Evolutionary conservation across 257 asterid genomes (phyloP).

Genomic region (Solanum pennellii): DNA sequence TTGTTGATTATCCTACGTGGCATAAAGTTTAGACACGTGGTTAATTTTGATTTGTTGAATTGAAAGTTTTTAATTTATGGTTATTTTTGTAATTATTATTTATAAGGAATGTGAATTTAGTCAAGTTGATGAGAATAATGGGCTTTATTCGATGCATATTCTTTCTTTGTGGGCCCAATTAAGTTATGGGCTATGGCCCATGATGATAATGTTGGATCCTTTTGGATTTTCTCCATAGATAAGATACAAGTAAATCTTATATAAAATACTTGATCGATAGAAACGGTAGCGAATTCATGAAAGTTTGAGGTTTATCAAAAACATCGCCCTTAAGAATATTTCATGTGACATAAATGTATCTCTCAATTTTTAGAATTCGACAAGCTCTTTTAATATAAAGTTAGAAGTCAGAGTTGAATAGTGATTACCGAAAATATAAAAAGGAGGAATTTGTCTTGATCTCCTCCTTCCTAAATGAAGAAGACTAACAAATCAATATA

Average conservation of each 20-base stretch:
- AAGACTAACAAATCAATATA: too few species aligned
- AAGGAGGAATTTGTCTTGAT: background rate
- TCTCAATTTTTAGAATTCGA: too few species aligned
- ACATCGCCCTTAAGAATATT: background rate
- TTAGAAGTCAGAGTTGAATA: rapidly evolving
- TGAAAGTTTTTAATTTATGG: background rate
- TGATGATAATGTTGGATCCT: background rate
- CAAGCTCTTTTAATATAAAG: too few species aligned
- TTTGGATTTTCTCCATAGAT: background rate
- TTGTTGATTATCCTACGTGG: background rate
- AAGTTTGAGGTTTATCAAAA: background rate
- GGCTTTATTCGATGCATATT: background rate
- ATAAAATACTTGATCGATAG: background rate
- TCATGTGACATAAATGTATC: background rate
- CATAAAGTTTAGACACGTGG: background rate
- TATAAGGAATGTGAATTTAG: background rate
- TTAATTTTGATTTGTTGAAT: background rate
- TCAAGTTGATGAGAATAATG: background rate
- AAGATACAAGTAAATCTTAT: background rate
- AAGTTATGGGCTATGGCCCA: background rate
- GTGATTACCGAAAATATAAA: too few species aligned
- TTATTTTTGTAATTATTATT: background rate
- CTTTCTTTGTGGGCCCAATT: background rate
- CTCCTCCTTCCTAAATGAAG: background rate
- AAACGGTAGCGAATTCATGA: too few species aligned